phyloP scores from a whole-genome alignment of 2,329 filamentous ascomycete genomes.

The Periconia macrospinosa region DNA sequence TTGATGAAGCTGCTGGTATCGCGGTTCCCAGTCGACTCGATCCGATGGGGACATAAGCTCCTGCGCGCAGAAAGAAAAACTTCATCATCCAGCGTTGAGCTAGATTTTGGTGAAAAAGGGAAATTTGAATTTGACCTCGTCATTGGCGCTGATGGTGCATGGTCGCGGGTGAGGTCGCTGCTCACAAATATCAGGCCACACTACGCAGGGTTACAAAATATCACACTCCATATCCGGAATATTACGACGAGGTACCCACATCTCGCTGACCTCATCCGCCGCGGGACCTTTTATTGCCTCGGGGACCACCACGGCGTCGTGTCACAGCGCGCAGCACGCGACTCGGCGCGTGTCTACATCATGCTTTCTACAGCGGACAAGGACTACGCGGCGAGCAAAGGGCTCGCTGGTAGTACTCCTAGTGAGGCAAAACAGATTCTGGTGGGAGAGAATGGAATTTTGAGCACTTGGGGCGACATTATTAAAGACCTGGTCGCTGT shows the following conservation, averaged over 20 bases:
- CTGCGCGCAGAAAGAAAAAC: background rate
- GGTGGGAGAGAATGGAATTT: background rate
- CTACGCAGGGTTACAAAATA: constrained; percentile 35
- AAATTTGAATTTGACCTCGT: constrained; percentile 40
- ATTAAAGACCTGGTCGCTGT: background rate
- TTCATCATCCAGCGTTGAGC: background rate
- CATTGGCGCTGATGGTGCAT: constrained; percentile 50
- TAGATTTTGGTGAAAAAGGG: background rate
- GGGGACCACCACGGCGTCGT: constrained; percentile 5
- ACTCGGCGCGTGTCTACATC: constrained; percentile 44
- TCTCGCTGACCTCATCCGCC: constrained; percentile 48
- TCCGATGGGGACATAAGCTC: constrained; percentile 48
- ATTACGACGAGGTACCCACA: constrained; percentile 46
- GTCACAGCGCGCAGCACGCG: constrained; percentile 51
- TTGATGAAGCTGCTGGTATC: background rate
- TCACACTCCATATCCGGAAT: constrained; percentile 47
- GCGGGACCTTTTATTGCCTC: constrained; percentile 39
- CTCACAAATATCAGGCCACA: constrained; percentile 38
- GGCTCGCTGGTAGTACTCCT: constrained; percentile 15
- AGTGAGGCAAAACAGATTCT: constrained; percentile 27
- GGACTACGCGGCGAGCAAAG: background rate
- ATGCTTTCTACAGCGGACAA: constrained; percentile 36
- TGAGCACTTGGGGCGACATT: constrained; percentile 37
- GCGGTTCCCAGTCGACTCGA: constrained; percentile 45
- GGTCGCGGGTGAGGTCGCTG: constrained; percentile 32